These are phyloP conservation scores for Trifolium repens DNA, from an alignment of 306 rosid genomes.

Conservation along the genomic window DNA sequence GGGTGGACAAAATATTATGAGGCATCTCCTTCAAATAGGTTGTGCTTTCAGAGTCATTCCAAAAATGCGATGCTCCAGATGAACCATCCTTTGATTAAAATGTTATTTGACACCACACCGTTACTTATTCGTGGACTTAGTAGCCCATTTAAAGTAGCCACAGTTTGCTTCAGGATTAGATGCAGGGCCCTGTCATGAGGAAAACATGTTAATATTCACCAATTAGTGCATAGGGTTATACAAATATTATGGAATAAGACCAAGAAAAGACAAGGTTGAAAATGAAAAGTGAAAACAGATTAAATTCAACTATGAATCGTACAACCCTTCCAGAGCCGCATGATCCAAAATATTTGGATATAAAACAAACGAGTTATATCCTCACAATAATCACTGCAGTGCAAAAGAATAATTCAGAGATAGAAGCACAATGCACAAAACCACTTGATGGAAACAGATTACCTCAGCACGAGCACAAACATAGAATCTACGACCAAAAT, in stretches of 20 bases:
- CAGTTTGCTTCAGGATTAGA: constrained; percentile 94
- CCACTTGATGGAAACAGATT: constrained; percentile 37
- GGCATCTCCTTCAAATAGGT: constrained; percentile 22
- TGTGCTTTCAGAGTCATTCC: constrained; percentile 7
- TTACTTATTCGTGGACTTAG: constrained; percentile 67
- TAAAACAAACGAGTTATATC: constrained; percentile 4
- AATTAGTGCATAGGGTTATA: constrained; percentile 1
- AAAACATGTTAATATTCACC: constrained; percentile 31
- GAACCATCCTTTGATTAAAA: constrained; percentile 19
- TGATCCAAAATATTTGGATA: constrained; percentile 8
- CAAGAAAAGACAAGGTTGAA: background rate
- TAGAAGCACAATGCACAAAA: constrained; percentile 6
- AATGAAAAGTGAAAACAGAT: background rate
- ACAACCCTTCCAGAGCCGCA: background rate
- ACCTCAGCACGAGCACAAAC: constrained; percentile 87
- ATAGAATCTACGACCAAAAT: constrained; percentile 84
- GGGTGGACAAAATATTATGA: constrained; percentile 2
- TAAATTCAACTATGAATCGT: too few relatives aligned
- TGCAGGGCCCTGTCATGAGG: constrained; percentile 76
- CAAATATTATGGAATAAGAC: constrained; percentile 9
- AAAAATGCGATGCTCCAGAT: constrained; percentile 23
- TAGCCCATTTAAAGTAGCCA: constrained; percentile 87
- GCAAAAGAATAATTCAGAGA: background rate
- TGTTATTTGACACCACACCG: background rate
- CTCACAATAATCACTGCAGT: constrained; percentile 3